A percentile compares a stretch with the other conserved stretches of the same genome.
Evolutionary conservation across 2,329 filamentous ascomycete genomes (phyloP).

Genomic region (Fusarium sp.): DNA sequence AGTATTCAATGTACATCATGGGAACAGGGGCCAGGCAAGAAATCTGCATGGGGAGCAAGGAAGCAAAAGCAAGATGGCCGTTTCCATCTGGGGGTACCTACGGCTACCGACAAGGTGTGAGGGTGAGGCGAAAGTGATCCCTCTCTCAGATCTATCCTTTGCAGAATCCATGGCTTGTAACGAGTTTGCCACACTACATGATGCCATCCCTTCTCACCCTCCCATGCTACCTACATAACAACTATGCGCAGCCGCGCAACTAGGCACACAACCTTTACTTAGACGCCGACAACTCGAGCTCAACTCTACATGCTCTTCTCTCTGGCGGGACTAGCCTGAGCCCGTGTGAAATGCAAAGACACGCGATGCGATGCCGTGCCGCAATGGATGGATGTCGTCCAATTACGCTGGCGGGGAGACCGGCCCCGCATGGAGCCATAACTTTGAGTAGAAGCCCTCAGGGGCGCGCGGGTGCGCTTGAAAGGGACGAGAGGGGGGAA

Average conservation of each 20-base stretch:
- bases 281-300: not conserved
- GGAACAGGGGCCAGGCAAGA: not conserved
- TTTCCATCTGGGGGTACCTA: constrained; percentile 14
- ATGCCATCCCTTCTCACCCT: not conserved
- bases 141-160: not conserved
- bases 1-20: constrained; percentile 4
- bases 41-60: not conserved
- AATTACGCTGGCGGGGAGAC: constrained; percentile 31
- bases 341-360: constrained; percentile 27
- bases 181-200: not conserved
- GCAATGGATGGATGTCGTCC: constrained; percentile 7
- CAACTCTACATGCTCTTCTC: not conserved
- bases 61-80: constrained; percentile 24
- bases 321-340: constrained; percentile 2
- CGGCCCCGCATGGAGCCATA: constrained; percentile 13
- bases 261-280: constrained; percentile 5
- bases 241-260: constrained; percentile 1
- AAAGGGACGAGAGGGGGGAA: constrained; percentile 1
- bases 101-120: not conserved
- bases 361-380: constrained; percentile 28
- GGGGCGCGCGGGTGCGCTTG: constrained; percentile 11
- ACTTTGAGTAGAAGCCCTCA: not conserved
- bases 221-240: not conserved
- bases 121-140: not conserved
- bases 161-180: not conserved